phyloP scores from a whole-genome alignment of 371 early-diverging fungal species.

The Gilbertella persicaria region DNA sequence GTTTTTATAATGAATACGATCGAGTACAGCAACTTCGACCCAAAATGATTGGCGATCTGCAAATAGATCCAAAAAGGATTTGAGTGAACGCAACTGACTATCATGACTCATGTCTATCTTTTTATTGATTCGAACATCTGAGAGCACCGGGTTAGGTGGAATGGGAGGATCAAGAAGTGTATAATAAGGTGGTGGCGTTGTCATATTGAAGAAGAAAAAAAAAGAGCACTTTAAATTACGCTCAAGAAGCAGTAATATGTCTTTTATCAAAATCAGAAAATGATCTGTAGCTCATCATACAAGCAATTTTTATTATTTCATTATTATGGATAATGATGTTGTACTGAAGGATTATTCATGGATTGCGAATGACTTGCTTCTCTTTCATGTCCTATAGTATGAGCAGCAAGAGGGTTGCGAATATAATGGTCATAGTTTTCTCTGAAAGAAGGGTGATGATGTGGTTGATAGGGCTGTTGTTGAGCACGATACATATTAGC shows the following conservation, averaged over 20 bases:
- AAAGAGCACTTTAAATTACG: no score
- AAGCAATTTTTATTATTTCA: no score
- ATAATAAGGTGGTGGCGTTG: slow-evolving; percentile 22
- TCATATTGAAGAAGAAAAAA: no score
- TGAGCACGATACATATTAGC: slow-evolving; percentile 21
- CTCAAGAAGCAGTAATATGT: no score
- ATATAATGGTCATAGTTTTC: slow-evolving; percentile 9
- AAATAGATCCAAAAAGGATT: slow-evolving; percentile 15
- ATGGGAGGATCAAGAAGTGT: slow-evolving; percentile 22
- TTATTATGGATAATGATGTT: no score
- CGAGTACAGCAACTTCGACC: slow-evolving; percentile 37
- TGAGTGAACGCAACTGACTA: slow-evolving; percentile 18
- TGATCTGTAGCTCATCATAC: no score
- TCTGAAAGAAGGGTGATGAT: not conserved
- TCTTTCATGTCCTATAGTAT: slow-evolving; percentile 6
- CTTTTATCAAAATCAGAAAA: no score
- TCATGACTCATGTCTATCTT: slow-evolving; percentile 28
- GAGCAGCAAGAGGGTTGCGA: slow-evolving; percentile 4
- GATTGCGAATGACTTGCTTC: not conserved
- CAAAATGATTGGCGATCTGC: slow-evolving; percentile 31
- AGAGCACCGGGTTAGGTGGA: slow-evolving; percentile 18
- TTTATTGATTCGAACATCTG: slow-evolving; percentile 34
- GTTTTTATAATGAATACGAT: slow-evolving; percentile 38
- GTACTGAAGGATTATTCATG: not conserved
- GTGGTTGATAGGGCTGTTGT: slow-evolving; percentile 11